Conservation (phyloP, 2,329 filamentous ascomycete species). For the Pestalotiopsis sp. region DNA sequence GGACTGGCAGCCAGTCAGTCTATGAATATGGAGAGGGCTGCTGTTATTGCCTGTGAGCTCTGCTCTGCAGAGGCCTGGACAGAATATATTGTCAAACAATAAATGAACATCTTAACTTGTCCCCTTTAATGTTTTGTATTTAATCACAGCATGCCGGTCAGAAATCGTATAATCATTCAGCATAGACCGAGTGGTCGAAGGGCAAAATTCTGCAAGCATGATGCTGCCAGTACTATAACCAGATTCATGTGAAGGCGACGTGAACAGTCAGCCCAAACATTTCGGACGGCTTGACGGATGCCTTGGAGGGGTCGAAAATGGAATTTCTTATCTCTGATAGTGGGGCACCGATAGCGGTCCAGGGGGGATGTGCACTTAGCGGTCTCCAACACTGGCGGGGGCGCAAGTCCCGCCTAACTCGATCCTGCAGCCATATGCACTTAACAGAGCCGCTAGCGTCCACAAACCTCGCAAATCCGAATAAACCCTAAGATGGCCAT, state of each 20-base stretch:
- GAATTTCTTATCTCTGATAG: conserved; percentile 1
- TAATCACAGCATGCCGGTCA: no score
- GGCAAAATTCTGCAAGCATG: no score
- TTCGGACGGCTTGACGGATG: not conserved
- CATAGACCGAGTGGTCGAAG: no score
- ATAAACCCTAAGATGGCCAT: conserved; percentile 7
- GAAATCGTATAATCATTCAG: no score
- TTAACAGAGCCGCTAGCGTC: conserved; percentile 4
- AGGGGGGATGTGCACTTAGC: not conserved
- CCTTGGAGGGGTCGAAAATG: conserved; percentile 4
- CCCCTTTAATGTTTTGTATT: no score
- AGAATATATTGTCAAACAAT: no score
- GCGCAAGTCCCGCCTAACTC: not conserved
- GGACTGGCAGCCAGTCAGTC: not conserved
- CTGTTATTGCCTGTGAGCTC: not conserved
- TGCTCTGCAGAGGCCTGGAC: no score
- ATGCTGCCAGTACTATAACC: no score
- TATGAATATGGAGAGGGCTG: not conserved
- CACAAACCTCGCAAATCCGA: conserved; percentile 9
- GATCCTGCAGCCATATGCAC: not conserved
- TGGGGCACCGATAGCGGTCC: not conserved
- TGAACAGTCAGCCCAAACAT: not conserved
- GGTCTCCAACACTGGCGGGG: not conserved
- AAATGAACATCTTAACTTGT: no score
- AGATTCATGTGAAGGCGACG: not conserved